Evolutionary conservation across 768 basidiomycete species (phyloP), one percentile per base, ranked within the genome.

Genomic region (Lanmaoa pseudosensibilis): DNA sequence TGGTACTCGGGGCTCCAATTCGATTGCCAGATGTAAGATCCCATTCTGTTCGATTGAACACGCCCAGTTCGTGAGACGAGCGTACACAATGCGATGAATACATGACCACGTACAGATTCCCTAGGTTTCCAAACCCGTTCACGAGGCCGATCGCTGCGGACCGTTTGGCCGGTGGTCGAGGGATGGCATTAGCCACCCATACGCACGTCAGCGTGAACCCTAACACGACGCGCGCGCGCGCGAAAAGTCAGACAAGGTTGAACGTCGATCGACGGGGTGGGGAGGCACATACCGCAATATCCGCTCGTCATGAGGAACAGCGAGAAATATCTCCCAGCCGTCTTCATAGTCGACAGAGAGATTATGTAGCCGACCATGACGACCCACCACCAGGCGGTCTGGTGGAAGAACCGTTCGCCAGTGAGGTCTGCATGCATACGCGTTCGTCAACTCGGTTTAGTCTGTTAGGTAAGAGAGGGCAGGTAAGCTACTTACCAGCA

Each of bases 381-480:
- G 3, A 73, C 80, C 83, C 84, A 85, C 83, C 83, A 85, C 72
- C 78, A 80, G 2, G 66, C 73, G 3, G 73, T 69, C 48, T 80
- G 74, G 65, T 87, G 86, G 76, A 84, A 83, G 71, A 82, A 87
- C 7, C 84, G 78, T 69, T 87, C 86, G 0, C 85, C 85, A 4
- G 82, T 83, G 54, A 71, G 73, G 58, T 86, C 85, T 80, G 36
- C 19, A 27, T 45, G 2, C 25, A 51, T 12, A 23, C 7, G 12
- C 11, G 2, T 19, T 36, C 0, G 16, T 45, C 46, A 37, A 37
- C 25, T 27, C 18, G 18, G 39, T 9, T 12, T 5, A 3, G 3
- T 19, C 16, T 33, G 15, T 9, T 4, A 38, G 12, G 25, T 19
- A 25, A 13, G 16, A 38, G 37, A 25, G 16, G 23, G 9, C 1